These are phyloP conservation scores for Pascua guehoae DNA, from an alignment of 1,284 basidiomycete species.

Conservation along the genomic window DNA sequence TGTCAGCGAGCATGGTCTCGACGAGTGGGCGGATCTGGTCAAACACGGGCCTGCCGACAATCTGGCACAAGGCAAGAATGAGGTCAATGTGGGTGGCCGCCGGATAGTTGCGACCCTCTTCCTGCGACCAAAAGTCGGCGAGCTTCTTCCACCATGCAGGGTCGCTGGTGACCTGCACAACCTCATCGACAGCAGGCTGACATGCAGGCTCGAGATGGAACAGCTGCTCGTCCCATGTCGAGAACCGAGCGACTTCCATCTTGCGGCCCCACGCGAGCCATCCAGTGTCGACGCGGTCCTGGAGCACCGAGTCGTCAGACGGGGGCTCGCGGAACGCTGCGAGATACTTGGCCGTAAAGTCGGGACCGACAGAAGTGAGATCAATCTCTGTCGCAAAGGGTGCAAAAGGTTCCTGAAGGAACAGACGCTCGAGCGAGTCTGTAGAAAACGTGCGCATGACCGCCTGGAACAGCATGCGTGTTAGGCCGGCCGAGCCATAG, in stretches of 20 bases:
- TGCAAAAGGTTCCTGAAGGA: constrained; percentile 74
- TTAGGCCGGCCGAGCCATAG: constrained; percentile 67
- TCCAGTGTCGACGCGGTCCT: constrained; percentile 76
- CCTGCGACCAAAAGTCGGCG: constrained; percentile 45
- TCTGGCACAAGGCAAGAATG: constrained; percentile 54
- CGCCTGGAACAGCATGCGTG: constrained; percentile 69
- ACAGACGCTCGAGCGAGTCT: constrained; percentile 61
- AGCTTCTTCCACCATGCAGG: constrained; percentile 59
- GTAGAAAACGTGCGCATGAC: constrained; percentile 79
- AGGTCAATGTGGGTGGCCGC: constrained; percentile 51
- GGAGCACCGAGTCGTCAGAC: constrained; percentile 39
- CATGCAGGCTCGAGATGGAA: constrained; percentile 67
- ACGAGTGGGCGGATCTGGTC: constrained; percentile 38
- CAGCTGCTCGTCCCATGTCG: constrained; percentile 54
- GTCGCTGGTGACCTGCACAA: constrained; percentile 56
- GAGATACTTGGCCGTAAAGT: constrained; percentile 59
- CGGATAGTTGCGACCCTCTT: constrained; percentile 46
- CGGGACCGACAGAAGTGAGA: constrained; percentile 46
- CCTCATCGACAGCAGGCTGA: constrained; percentile 58
- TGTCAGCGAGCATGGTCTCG: constrained; percentile 39
- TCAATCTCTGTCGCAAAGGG: constrained; percentile 62
- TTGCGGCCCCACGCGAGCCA: constrained; percentile 78
- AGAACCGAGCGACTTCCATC: constrained; percentile 64
- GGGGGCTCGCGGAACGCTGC: constrained; percentile 49
- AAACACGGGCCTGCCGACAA: constrained; percentile 38